phyloP scores from a whole-genome alignment of 768 basidiomycete species.

The Tulasnella sp. region DNA sequence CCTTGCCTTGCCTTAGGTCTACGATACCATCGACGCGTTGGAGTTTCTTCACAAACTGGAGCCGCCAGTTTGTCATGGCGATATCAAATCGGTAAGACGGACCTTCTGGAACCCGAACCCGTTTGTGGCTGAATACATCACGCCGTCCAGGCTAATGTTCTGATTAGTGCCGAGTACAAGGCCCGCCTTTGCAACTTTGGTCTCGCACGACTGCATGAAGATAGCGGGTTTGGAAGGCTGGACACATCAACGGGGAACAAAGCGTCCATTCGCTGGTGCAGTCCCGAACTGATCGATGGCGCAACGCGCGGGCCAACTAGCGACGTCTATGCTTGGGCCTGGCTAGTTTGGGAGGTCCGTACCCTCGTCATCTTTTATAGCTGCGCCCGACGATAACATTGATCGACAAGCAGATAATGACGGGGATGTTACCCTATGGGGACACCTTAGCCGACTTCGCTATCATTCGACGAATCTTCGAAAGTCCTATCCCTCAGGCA shows the following conservation, averaged over 20 bases:
- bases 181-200: not conserved
- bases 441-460: not conserved
- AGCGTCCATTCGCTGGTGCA: not conserved
- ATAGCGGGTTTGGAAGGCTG: not conserved
- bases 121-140: no score
- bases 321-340: not conserved
- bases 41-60: not conserved
- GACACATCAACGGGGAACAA: not conserved
- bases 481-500: not conserved
- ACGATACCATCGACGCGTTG: not conserved
- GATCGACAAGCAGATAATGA: not conserved
- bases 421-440: not conserved
- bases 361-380: not conserved
- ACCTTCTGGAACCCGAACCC: not conserved
- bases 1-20: not conserved
- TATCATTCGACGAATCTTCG: not conserved
- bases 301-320: not conserved
- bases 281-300: not conserved
- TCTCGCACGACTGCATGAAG: not conserved
- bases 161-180: not conserved
- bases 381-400: not conserved
- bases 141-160: not conserved
- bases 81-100: not conserved
- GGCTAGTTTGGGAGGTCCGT: not conserved
- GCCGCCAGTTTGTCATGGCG: not conserved